Conservation (phyloP, 352 stramenopile species). For the Thalassiosira pacifica region DNA sequence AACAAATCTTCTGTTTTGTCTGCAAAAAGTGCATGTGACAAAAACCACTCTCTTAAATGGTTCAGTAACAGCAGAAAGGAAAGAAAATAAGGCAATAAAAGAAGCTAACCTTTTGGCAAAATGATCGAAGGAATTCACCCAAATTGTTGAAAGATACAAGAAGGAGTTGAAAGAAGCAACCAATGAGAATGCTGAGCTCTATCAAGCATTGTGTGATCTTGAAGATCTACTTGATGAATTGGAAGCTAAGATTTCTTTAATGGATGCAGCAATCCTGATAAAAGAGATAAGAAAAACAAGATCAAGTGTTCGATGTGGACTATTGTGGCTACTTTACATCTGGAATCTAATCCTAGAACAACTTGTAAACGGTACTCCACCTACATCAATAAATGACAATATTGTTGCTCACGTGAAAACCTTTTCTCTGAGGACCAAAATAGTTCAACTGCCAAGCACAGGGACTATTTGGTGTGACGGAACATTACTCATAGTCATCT, state of each 20-base stretch:
- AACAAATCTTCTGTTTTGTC: too few species aligned
- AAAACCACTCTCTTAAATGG: neutral
- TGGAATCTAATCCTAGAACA: slow-evolving; percentile 25
- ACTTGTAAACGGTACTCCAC: slow-evolving; percentile 31
- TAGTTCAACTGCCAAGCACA: slow-evolving; percentile 10
- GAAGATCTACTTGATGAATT: too few species aligned
- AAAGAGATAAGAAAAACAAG: neutral
- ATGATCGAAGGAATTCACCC: too few species aligned
- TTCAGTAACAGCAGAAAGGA: neutral
- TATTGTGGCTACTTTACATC: slow-evolving; percentile 17
- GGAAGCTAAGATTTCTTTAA: too few species aligned
- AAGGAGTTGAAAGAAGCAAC: too few species aligned
- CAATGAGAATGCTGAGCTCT: too few species aligned
- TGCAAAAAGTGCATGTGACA: too few species aligned
- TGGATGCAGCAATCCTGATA: too few species aligned
- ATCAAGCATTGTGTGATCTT: too few species aligned
- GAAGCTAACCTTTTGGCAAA: neutral
- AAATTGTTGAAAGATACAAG: too few species aligned
- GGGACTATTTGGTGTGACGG: neutral
- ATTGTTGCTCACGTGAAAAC: slow-evolving; percentile 4
- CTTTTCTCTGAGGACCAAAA: slow-evolving; percentile 9
- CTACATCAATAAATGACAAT: slow-evolving; percentile 12
- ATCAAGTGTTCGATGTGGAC: neutral
- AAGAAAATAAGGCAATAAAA: neutral
- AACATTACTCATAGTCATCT: slow-evolving; percentile 12